phyloP scores from a whole-genome alignment of 139 green algal species.

The Mesotaenium endlicherianum region DNA sequence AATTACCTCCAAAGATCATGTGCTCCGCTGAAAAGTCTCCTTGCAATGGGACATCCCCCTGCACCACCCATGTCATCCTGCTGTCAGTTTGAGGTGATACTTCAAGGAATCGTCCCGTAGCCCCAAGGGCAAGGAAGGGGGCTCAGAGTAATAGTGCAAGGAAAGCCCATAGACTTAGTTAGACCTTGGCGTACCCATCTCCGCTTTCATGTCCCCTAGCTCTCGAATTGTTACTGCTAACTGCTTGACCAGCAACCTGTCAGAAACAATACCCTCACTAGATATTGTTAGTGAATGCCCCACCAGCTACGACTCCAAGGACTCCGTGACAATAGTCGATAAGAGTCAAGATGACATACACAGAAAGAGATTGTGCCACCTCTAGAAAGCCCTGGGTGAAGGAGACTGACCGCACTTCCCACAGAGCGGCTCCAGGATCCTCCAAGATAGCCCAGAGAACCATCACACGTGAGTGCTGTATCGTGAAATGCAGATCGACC shows the following conservation, averaged over 20 bases:
- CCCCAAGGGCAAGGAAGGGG: too few species aligned
- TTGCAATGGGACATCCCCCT: constrained; percentile 74
- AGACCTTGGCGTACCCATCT: too few species aligned
- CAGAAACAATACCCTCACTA: too few species aligned
- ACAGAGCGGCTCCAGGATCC: constrained; percentile 91
- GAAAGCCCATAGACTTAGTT: too few species aligned
- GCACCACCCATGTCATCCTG: too few species aligned
- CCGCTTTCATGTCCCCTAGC: too few species aligned
- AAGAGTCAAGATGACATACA: background rate
- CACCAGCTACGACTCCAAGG: background rate
- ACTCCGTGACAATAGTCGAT: background rate
- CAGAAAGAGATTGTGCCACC: background rate
- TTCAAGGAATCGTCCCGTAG: too few species aligned
- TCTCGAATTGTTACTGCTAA: too few species aligned
- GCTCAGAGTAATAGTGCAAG: too few species aligned
- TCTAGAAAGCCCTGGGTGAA: background rate
- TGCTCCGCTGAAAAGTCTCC: constrained; percentile 84
- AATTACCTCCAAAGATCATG: constrained; percentile 76
- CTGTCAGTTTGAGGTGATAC: too few species aligned
- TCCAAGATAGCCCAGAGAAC: constrained; percentile 86
- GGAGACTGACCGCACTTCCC: constrained; percentile 70
- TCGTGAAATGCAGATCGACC: constrained; percentile 88
- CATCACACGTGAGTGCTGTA: constrained; percentile 75
- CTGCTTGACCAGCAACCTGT: too few species aligned
- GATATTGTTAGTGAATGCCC: too few species aligned